phyloP scores from a whole-genome alignment of 2,329 filamentous ascomycete genomes.

The Aspergillus terreus region DNA sequence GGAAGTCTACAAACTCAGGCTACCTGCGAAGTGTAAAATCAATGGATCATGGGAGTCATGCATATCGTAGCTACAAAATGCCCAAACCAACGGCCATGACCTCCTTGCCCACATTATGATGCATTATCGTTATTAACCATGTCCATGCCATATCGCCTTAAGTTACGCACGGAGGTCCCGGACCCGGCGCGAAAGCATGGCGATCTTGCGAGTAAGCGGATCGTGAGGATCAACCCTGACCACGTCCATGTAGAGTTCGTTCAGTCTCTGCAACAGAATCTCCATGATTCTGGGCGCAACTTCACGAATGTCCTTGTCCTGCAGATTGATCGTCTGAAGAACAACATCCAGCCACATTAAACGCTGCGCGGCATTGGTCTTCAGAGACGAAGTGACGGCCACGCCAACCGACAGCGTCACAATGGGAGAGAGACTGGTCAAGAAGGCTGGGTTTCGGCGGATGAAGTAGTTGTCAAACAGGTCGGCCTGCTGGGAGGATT shows the following conservation, averaged over 20 bases:
- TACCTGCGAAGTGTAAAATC: too few species aligned
- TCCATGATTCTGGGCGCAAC: constrained; percentile 59
- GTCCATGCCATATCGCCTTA: not conserved
- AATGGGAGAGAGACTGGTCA: constrained; percentile 54
- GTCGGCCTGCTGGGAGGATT: constrained; percentile 55
- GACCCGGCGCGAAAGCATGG: constrained; percentile 43
- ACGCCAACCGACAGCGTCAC: constrained; percentile 59
- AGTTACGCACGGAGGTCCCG: constrained; percentile 29
- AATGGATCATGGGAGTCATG: not conserved
- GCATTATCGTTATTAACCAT: not conserved
- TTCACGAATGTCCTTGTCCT: constrained; percentile 54
- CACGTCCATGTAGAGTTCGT: constrained; percentile 55
- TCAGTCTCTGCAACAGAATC: constrained; percentile 55
- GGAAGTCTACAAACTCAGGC: too few species aligned
- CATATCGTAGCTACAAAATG: not conserved
- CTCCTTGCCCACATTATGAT: not conserved
- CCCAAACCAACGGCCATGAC: too few species aligned
- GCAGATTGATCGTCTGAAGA: constrained; percentile 51
- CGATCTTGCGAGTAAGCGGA: constrained; percentile 51
- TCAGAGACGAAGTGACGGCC: constrained; percentile 56
- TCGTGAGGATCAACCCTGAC: constrained; percentile 51
- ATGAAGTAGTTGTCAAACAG: constrained; percentile 63
- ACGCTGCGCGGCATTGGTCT: constrained; percentile 52
- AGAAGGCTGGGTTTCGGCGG: constrained; percentile 54
- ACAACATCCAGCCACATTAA: constrained; percentile 58